Evolutionary conservation across 768 basidiomycete genomes (phyloP).

Genomic region (Mycena polygramma): DNA sequence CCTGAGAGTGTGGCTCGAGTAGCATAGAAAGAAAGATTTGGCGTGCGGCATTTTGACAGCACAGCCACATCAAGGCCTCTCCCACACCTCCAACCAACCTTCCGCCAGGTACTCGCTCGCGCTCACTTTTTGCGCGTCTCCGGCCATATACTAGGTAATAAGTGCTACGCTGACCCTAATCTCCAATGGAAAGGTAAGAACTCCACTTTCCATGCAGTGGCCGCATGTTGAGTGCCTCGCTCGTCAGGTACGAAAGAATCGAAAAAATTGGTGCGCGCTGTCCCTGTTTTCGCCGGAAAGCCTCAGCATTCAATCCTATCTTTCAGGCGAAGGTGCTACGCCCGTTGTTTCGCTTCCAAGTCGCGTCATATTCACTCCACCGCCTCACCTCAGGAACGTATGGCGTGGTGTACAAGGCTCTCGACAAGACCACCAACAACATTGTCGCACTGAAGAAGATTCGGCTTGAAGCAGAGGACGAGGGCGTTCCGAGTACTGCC

Average conservation of each 20-base stretch:
- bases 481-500: slow-evolving; percentile 97
- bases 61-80: slow-evolving; percentile 17
- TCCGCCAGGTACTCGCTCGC: slow-evolving; percentile 7
- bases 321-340: slow-evolving; percentile 59
- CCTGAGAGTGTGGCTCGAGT: neutral
- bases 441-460: slow-evolving; percentile 99
- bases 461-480: slow-evolving; percentile 96
- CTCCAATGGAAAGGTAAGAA: slow-evolving; percentile 62
- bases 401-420: slow-evolving; percentile 98
- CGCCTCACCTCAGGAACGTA: slow-evolving; percentile 81
- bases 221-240: slow-evolving; percentile 12
- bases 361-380: slow-evolving; percentile 29
- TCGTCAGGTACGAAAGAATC: slow-evolving; percentile 90
- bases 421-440: slow-evolving; percentile 80
- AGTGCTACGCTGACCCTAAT: neutral
- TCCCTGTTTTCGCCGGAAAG: slow-evolving; percentile 37
- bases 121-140: slow-evolving; percentile 9
- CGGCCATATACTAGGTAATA: slow-evolving; percentile 2
- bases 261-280: slow-evolving; percentile 94
- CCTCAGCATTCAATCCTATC: slow-evolving; percentile 29
- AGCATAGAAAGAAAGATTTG: neutral
- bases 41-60: neutral
- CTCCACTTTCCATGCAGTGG: slow-evolving; percentile 12
- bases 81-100: slow-evolving; percentile 20
- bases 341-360: slow-evolving; percentile 23